Conservation (phyloP, 176 grass and related monocot genomes). For the Aegilops umbellulata region DNA sequence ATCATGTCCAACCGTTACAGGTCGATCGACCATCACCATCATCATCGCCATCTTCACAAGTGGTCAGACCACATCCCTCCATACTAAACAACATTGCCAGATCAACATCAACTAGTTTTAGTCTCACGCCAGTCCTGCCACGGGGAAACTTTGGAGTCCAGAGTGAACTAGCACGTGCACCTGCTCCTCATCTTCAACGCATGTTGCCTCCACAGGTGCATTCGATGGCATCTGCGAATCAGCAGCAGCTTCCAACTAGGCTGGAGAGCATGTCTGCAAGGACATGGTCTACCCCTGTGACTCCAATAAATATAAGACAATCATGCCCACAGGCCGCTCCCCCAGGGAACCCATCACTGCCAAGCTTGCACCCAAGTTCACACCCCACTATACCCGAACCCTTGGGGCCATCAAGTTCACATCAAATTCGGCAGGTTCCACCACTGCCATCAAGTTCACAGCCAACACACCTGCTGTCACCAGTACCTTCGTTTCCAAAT, state of each 20-base stretch:
- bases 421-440: no score
- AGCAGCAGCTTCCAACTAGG: constrained; percentile 28
- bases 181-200: constrained; percentile 69
- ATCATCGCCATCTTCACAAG: constrained; percentile 7
- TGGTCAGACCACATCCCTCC: constrained; percentile 2
- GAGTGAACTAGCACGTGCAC: constrained; percentile 28
- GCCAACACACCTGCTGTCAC: no score
- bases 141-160: constrained; percentile 22
- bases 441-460: no score
- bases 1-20: constrained; percentile 12
- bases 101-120: constrained; percentile 27
- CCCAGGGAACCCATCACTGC: no score
- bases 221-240: constrained; percentile 26
- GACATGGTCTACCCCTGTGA: neutral
- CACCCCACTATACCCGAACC: no score
- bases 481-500: no score
- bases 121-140: constrained; percentile 6
- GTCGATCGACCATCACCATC: constrained; percentile 25
- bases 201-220: constrained; percentile 22
- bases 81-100: constrained; percentile 24
- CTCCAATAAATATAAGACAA: no score
- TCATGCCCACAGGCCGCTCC: no score
- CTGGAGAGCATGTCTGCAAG: constrained; percentile 17
- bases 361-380: no score
- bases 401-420: no score